Evolutionary conservation across 192 early-diverging fungal genomes (phyloP).

Genomic region (Martensiomyces pterosporus): DNA sequence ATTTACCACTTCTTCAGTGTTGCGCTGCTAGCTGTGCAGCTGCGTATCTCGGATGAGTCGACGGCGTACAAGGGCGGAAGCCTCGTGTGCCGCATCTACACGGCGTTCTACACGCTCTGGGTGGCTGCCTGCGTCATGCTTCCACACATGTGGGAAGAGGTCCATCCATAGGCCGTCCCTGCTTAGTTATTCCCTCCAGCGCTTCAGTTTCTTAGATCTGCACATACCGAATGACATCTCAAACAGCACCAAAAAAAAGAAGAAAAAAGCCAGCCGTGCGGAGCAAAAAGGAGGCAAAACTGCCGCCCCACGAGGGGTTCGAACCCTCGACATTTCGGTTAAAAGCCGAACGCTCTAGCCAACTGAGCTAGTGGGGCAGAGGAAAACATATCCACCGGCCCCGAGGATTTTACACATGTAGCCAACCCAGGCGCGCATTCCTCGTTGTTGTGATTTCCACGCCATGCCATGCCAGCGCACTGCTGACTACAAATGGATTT

Average conservation of each 20-base stretch:
- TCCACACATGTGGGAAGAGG: conserved; percentile 43
- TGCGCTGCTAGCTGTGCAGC: conserved; percentile 53
- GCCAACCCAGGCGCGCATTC: neutral
- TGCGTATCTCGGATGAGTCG: conserved; percentile 18
- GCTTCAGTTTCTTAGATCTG: neutral
- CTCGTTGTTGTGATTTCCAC: neutral
- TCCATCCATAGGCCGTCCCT: conserved; percentile 7
- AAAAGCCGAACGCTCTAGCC: neutral
- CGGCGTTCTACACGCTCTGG: conserved; percentile 53
- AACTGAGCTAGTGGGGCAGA: neutral
- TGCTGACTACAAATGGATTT: neutral
- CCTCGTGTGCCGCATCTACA: conserved; percentile 11
- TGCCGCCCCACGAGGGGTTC: neutral
- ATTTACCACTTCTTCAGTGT: conserved; percentile 92
- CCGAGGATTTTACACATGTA: neutral
- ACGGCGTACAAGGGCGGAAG: conserved; percentile 20
- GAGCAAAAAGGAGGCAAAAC: neutral
- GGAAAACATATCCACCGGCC: too few relatives aligned
- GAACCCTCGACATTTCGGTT: neutral
- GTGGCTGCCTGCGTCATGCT: conserved; percentile 51
- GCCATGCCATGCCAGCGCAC: neutral
- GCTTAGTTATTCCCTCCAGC: neutral
- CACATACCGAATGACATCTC: too few relatives aligned
- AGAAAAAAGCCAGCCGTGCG: neutral
- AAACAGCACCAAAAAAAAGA: neutral